phyloP scores from a whole-genome alignment of 192 early-diverging fungal species.

The Coemansia sp. region DNA sequence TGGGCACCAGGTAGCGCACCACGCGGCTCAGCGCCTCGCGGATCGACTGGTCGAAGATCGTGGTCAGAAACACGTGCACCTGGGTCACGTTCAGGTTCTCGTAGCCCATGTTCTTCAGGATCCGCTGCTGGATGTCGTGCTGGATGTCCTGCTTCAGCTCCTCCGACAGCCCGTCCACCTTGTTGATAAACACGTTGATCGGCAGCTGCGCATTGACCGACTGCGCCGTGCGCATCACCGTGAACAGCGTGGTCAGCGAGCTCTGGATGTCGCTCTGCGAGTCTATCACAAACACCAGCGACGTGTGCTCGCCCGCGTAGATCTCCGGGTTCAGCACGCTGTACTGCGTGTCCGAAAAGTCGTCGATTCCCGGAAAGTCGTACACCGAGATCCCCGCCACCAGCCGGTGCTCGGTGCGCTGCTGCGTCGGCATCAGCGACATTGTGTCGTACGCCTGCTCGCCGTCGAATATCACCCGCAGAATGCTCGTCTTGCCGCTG shows the following conservation, averaged over 20 bases:
- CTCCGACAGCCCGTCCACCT: conserved; percentile 92
- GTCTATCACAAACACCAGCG: conserved; percentile 92
- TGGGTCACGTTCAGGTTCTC: conserved; percentile 71
- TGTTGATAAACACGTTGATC: conserved; percentile 95
- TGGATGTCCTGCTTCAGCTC: conserved; percentile 96
- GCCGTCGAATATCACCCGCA: conserved; percentile 37
- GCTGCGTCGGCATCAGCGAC: conserved; percentile 31
- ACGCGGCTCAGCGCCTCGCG: conserved; percentile 94
- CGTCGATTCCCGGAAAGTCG: conserved; percentile 89
- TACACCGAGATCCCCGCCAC: conserved; percentile 57
- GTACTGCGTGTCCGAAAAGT: conserved; percentile 69
- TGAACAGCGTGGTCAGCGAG: conserved; percentile 67
- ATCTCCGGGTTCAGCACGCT: conserved; percentile 51
- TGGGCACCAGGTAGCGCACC: conserved; percentile 83
- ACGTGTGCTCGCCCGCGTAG: conserved; percentile 67
- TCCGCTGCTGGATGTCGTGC: conserved; percentile 88
- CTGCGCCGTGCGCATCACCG: conserved; percentile 71
- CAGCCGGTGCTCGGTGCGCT: conserved; percentile 30
- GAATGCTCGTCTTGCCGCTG: conserved; percentile 49
- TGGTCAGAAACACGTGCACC: conserved; percentile 81
- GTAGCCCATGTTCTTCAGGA: conserved; percentile 80
- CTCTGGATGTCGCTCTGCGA: conserved; percentile 89
- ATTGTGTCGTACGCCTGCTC: conserved; percentile 29
- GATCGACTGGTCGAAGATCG: conserved; percentile 91
- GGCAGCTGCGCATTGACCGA: conserved; percentile 76